Base-by-base conservation (phyloP, 352 stramenopile species). In the Pythium angustatum region DNA sequence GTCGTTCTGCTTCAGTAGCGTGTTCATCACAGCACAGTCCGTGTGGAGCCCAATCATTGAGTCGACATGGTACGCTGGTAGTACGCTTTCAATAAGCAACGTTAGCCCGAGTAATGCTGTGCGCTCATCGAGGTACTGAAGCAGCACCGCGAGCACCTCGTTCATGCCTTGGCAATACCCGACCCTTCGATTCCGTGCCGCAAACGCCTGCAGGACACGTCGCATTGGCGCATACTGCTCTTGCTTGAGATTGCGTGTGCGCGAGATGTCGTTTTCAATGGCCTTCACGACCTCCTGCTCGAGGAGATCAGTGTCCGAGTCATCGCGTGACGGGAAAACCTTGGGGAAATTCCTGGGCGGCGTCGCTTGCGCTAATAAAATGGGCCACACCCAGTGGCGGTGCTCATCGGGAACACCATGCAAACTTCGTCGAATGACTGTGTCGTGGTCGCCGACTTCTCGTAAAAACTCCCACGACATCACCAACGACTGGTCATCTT, bases 141-240 rank as follows among this genome's bases (percentile, higher is more conserved):
- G 67, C 43, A 94, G 58, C 15, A 93, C 77, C 2, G 81, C 81
- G 9, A 89, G 61, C 6, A 94, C 88, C 64, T 94, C 85, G 54
- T 94, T 94, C 85, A 94, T 94, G 12, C 85, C 85, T 62, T 94
- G 85, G 33, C 85, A 94, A 53, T 94, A 94, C 0, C 85, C 85
- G 33, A 94, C 83, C 1, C 82, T 77, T 8, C 83, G 83, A 63
- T 92, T 91, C 28, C 83, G 80, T 49, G 72, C 74, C 2, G 85
- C 85, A 77, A 94, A 94, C 12, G 82, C 78, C 22, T 79, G 80
- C 11, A 94, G 76, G 17, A 92, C 82, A 44, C 80, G 75, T 8
- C 82, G 71, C 79, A 94, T 91, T 12, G 77, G 69, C 26, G 69
- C 62, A 7, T 77, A 69, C 68, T 90, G 78, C 30, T 82, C 76